Base-by-base conservation (phyloP, 306 rosid species). In the Pterocarpus santalinus region DNA sequence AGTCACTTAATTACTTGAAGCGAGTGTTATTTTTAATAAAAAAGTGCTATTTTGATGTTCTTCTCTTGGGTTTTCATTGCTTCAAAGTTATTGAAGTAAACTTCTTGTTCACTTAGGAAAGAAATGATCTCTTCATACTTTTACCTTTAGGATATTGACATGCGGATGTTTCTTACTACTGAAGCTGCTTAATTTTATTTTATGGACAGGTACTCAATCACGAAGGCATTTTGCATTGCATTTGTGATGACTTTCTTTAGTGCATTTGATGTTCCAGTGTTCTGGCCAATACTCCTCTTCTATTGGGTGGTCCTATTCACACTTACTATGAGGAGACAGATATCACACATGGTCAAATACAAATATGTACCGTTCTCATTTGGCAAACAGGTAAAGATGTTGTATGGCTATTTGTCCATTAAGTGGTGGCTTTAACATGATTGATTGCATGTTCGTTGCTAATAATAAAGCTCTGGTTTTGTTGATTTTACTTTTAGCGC, bases 271-370 rank as follows among this genome's bases (percentile, higher is more conserved):
- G 89, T 86, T n/a, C 22, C 99, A 2, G 99, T 95, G 60, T 95
- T 95, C 75, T 95, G 99, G 99, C 99, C 99, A 15, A 91, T 95
- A 78, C 98, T 95, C 58, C 93, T 95, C 65, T 90, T 95, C 89
- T 95, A 95, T 80, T 95, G 99, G 99, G 80, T 95, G 63, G 89
- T 90, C 52, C 86, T 95, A 14, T 91, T 93, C 84, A 77, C 88
- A 5, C 92, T 93, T 68, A 95, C 99, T 14, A 95, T 95, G 99
- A 89, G 99, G 90, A 91, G 91, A 78, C 99, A 95, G 77, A 93
- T 95, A 80, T 49, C 94, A 13, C 99, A 95, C 86, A 95, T 95
- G 99, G 89, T 95, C 85, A 95, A 93, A 85, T 88, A 93, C 82
- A 93, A 76, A 90, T 95, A 95, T 72, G 96, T 95, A n/a, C 99